Conservation (phyloP, 2,329 filamentous ascomycete genomes). For the Aspergillus thermomutatus region DNA sequence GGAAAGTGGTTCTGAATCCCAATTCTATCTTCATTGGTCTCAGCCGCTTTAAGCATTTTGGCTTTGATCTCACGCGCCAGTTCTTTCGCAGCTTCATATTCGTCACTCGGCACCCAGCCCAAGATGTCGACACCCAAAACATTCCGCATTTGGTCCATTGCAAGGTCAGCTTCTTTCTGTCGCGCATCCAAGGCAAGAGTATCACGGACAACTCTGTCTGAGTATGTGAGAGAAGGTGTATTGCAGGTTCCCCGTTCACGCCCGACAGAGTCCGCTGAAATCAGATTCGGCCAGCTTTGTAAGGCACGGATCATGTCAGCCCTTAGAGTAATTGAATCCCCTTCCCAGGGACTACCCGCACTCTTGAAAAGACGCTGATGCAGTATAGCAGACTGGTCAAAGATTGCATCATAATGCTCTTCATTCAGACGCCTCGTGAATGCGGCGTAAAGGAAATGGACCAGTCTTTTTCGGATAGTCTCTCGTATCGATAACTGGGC, state of each 20-base stretch:
- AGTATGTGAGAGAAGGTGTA: constrained; percentile 14
- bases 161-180: constrained; percentile 19
- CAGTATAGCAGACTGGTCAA: constrained; percentile 10
- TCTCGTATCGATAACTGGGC: constrained; percentile 9
- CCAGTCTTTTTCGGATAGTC: constrained; percentile 9
- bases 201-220: constrained; percentile 8
- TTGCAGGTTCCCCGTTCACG: neutral
- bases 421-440: constrained; percentile 17
- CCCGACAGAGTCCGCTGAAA: neutral
- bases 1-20: constrained; percentile 13
- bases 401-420: constrained; percentile 16
- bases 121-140: constrained; percentile 18
- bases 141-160: constrained; percentile 16
- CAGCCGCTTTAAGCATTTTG: constrained; percentile 17
- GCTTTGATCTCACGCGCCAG: constrained; percentile 14
- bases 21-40: constrained; percentile 13
- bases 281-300: constrained; percentile 11
- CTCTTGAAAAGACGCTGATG: constrained; percentile 15
- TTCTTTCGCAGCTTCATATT: constrained; percentile 18
- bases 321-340: constrained; percentile 19
- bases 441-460: constrained; percentile 21
- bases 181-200: constrained; percentile 10
- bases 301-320: constrained; percentile 19
- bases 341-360: constrained; percentile 23
- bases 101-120: constrained; percentile 21